phyloP scores from a whole-genome alignment of 2,329 filamentous ascomycete genomes.

The Calonectria hongkongensis region DNA sequence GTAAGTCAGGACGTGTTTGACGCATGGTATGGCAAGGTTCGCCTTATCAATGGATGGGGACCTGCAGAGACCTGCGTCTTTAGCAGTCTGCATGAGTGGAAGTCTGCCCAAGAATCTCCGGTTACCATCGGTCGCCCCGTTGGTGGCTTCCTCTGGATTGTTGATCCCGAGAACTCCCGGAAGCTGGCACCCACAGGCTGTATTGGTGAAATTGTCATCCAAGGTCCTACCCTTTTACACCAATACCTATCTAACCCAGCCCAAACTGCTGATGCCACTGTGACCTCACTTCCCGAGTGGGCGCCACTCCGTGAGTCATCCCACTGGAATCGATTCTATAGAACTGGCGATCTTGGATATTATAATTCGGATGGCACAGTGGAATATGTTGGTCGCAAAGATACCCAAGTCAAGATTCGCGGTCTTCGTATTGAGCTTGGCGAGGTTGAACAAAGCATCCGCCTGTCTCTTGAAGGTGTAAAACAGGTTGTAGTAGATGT shows the following conservation, averaged over 20 bases:
- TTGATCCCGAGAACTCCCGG: slow-evolving; percentile 8
- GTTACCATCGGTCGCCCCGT: slow-evolving; percentile 24
- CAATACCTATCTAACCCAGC: slow-evolving; percentile 50
- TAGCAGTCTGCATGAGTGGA: slow-evolving; percentile 23
- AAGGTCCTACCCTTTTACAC: slow-evolving; percentile 43
- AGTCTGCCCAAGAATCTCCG: not conserved
- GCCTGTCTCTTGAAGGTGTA: not conserved
- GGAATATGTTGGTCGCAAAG: slow-evolving; percentile 48
- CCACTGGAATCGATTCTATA: slow-evolving; percentile 40
- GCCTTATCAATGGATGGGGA: slow-evolving; percentile 29
- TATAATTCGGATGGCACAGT: slow-evolving; percentile 60
- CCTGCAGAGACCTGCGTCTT: slow-evolving; percentile 22
- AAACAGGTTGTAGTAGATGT: slow-evolving; percentile 15
- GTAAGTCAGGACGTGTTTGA: slow-evolving; percentile 23
- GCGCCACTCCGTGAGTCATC: slow-evolving; percentile 40
- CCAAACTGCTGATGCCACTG: slow-evolving; percentile 54
- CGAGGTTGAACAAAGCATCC: slow-evolving; percentile 36
- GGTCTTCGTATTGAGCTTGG: slow-evolving; percentile 71
- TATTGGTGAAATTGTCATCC: slow-evolving; percentile 1
- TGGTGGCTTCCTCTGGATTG: slow-evolving; percentile 57
- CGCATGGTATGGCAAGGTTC: slow-evolving; percentile 19
- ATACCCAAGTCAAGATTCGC: slow-evolving; percentile 71
- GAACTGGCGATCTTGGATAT: slow-evolving; percentile 51
- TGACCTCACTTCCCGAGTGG: slow-evolving; percentile 53
- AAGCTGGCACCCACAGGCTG: not conserved